Base-by-base conservation (phyloP, 441 rosid species). In the Rhodomyrtus psidioides region DNA sequence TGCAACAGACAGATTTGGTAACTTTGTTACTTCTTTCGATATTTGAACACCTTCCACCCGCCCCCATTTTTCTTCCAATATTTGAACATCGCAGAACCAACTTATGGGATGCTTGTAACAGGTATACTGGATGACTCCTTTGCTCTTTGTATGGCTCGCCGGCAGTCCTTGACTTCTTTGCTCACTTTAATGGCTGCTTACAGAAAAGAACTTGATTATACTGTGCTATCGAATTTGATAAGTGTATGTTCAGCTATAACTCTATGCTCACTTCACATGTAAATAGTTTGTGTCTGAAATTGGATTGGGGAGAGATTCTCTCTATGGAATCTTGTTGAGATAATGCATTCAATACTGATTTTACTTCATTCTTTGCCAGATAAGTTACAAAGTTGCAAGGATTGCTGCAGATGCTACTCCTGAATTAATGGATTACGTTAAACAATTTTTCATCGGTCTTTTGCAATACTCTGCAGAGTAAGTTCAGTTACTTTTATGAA, bases 131-230 rank as follows among this genome's bases (percentile, higher is more conserved):
- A 97, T 86, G 99, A 97, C 89, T 90, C 95, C 5, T 97, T 92
- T 88, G 98, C 99, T 84, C 99, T 96, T 86, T 95, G 93, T 82
- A 95, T 94, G 98, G 99, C 99, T 89, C 91, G 97, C 87, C 95
- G 94, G 87, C 96, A 91, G 87, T 90, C 98, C 83, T 86, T 96
- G 86, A 92, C 95, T 56, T 95, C 98, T 54, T 92, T 96, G 94
- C 95, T 97, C 82, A 93, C 94, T 87, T 88, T 97, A 89, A 94
- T 93, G 92, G 90, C 90, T 85, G 94, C 98, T 88, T 95, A 94
- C 90, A 91, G 93, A 89, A 93, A 94, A 90, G 99, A 97, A 86
- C 92, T 88, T 27, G 96, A 96, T 79, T 95, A 96, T 84, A 95
- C 94, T 2, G 99, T 96, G 86, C 89, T 96, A 65, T 95, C 98